Evolutionary conservation across 306 rosid species (phyloP), one percentile per base, ranked within the genome.

Genomic region (Senna tora): DNA sequence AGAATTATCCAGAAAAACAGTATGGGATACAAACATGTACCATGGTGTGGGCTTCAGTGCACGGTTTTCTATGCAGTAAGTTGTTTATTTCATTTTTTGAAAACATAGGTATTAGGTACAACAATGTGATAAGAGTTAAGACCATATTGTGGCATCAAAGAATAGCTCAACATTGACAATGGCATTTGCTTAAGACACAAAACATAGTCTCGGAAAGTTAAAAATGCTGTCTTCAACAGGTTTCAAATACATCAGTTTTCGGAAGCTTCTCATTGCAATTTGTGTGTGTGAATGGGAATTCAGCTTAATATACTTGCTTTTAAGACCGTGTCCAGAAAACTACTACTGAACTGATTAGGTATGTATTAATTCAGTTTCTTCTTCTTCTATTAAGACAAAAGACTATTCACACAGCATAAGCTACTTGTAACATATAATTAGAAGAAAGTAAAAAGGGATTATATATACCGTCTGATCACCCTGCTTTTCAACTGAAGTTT

Each of bases 391-490:
- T 32, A 54, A 74, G 65, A 21, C 16, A 16, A 20, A 41, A 51
- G 45, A 47, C 50, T 51, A 67, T 30, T 59, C 8, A 43, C 72
- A 36, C 17, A 61, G 33, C 46, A 62, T 55, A 61, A 71, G 54
- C 30, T 57, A 43, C 10, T 25, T 16, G 2, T 30, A 67, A 2
- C 17, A 14, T 15, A 43, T 15, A 49, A 61, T 57, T 19, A 22
- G 46, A 30, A 57, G 32, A 67, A 45, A 55, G 71, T 4, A 19
- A 62, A 67, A 61, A 50, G 71, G 56, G n/a, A n/a, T n/a, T n/a
- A 50, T 47, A n/a, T 5, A 32, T 91, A 94, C 98, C 84, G 91
- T 89, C 51, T 86, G 92, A 78, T 86, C 96, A 8, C 89, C 98
- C 16, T 72, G 79, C 86, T 86, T 94, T 81, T 94, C 96, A 32